Percentiles rank a stretch among this genome's conserved stretches.
Conservation (phyloP, 177 flowering plant genomes). For the Telopea speciosissima region DNA sequence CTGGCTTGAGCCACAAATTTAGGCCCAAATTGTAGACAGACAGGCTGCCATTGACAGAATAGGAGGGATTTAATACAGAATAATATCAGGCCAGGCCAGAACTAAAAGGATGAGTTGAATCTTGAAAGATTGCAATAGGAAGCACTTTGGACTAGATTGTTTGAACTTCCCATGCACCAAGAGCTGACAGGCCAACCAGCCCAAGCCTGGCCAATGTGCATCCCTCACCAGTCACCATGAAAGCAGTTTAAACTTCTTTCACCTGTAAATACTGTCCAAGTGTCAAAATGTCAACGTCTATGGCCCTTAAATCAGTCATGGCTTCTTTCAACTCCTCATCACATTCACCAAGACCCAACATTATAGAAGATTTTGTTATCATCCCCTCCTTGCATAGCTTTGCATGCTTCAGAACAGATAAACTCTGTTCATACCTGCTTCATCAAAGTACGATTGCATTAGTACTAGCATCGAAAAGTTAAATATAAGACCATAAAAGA, state of each 20-base stretch:
- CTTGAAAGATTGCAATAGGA: background rate
- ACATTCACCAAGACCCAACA: constrained; percentile 91
- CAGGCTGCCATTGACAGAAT: background rate
- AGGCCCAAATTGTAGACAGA: background rate
- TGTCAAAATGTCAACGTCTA: constrained; percentile 83
- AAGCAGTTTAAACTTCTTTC: constrained; percentile 3
- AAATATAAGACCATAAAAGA: too few species aligned
- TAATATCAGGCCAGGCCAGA: background rate
- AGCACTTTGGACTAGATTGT: background rate
- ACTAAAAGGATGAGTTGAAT: too few species aligned
- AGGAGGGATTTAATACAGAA: background rate
- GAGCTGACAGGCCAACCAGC: background rate
- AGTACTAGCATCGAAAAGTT: too few species aligned
- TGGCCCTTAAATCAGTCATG: constrained; percentile 76
- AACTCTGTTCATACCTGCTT: constrained; percentile 81
- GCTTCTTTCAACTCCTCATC: constrained; percentile 82
- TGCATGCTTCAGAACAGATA: constrained; percentile 79
- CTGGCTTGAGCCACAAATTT: background rate
- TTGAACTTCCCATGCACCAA: background rate
- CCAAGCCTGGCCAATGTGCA: background rate
- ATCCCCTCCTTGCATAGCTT: constrained; percentile 69
- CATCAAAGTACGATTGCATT: constrained; percentile 9
- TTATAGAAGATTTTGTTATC: constrained; percentile 81
- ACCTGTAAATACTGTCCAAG: constrained; percentile 95
- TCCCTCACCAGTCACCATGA: background rate